Percentiles rank a stretch among this genome's conserved stretches.
Conservation (phyloP, 148 eudicot species). For the Cornus suecica region DNA sequence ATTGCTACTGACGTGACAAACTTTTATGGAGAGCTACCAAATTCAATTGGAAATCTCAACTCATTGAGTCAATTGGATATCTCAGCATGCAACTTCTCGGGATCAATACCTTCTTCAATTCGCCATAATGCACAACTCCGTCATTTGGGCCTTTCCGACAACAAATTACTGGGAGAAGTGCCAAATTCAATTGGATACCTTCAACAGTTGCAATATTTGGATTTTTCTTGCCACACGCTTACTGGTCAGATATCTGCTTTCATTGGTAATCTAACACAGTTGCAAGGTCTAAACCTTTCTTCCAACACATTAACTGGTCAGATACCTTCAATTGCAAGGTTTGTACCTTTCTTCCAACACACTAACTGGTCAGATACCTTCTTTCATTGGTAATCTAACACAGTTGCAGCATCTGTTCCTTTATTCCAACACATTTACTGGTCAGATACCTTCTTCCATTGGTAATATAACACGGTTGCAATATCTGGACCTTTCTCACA, state of each 20-base stretch:
- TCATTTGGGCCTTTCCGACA: not conserved
- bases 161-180: not conserved
- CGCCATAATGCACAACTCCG: constrained; percentile 10
- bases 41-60: constrained; percentile 28
- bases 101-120: constrained; percentile 19
- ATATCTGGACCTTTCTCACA: too few relatives aligned
- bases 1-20: constrained; percentile 15
- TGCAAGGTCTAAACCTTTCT: not conserved
- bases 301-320: constrained; percentile 16
- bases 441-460: constrained; percentile 14
- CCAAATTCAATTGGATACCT: constrained; percentile 4
- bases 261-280: too few relatives aligned
- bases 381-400: not conserved
- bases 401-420: not conserved
- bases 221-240: not conserved
- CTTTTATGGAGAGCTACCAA: constrained; percentile 26
- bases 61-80: constrained; percentile 6
- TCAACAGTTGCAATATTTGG: constrained; percentile 1
- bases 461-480: too few relatives aligned
- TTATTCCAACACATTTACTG: constrained; percentile 9
- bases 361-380: constrained; percentile 17
- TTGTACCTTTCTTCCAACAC: constrained; percentile 5
- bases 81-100: constrained; percentile 4
- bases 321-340: not conserved
- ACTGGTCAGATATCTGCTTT: constrained; percentile 17